These are phyloP conservation scores for Tephrocybe sp. DNA, from an alignment of 768 basidiomycete species.

Conservation along the genomic window DNA sequence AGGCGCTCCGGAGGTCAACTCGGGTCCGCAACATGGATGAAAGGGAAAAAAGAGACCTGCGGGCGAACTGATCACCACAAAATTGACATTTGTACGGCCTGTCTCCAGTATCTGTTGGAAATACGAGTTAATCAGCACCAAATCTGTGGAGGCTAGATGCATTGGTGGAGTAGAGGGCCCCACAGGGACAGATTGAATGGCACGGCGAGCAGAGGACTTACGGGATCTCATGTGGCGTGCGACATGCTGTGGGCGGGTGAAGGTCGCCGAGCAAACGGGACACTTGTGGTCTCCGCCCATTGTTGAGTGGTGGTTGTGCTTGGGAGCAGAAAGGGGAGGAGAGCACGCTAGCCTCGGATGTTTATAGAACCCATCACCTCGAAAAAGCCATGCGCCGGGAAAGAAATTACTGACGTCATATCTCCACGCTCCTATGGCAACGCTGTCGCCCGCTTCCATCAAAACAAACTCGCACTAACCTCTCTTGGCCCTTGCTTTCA, in stretches of 20 bases:
- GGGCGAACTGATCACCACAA: constrained; percentile 87
- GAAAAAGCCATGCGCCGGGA: background rate
- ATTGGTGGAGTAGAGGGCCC: constrained; percentile 4
- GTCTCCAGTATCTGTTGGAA: constrained; percentile 74
- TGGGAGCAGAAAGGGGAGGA: background rate
- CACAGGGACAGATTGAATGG: constrained; percentile 11
- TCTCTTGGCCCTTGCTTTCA: background rate
- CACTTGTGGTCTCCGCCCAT: constrained; percentile 88
- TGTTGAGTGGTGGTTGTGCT: background rate
- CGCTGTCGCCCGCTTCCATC: background rate
- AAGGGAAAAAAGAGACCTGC: constrained; percentile 49
- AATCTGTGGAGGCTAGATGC: constrained; percentile 9
- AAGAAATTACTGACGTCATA: background rate
- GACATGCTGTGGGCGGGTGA: constrained; percentile 88
- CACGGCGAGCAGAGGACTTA: constrained; percentile 40
- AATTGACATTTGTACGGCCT: constrained; percentile 85
- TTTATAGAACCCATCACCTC: background rate
- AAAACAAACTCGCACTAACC: background rate
- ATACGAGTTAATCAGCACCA: background rate
- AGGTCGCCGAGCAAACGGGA: constrained; percentile 83
- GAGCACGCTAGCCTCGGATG: background rate
- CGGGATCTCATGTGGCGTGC: constrained; percentile 89
- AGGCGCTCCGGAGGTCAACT: background rate
- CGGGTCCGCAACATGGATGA: background rate
- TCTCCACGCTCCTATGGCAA: background rate